Conservation (phyloP, 495 filamentous ascomycete species). For the Pyrenula aspistea region DNA sequence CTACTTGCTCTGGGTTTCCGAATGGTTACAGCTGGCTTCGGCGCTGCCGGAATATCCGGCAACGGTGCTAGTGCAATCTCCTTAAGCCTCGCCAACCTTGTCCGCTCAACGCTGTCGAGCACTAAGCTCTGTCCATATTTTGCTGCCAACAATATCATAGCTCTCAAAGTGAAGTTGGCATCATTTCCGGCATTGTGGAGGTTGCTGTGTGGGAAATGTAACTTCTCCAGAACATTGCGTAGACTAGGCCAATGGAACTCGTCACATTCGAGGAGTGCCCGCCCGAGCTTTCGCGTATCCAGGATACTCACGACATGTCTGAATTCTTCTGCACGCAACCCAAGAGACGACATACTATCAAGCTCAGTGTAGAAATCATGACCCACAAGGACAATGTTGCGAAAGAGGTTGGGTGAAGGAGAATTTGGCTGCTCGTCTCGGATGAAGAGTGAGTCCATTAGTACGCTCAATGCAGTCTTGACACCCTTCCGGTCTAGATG, state of each 20-base stretch:
- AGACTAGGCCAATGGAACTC: not conserved
- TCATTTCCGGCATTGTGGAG: not conserved
- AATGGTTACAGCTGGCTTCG: not conserved
- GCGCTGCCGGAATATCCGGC: not conserved
- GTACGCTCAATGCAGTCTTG: not conserved
- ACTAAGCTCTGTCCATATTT: not conserved
- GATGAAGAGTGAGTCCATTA: not conserved
- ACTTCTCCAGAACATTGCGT: not conserved
- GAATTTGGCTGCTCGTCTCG: not conserved
- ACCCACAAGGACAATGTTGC: not conserved
- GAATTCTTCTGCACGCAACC: not conserved
- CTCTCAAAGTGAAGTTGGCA: not conserved
- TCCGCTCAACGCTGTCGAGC: not conserved
- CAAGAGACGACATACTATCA: not conserved
- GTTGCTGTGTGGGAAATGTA: not conserved
- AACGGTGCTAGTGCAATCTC: not conserved
- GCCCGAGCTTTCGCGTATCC: not conserved
- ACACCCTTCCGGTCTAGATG: not conserved
- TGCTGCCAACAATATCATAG: not conserved
- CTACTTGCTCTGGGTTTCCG: not conserved
- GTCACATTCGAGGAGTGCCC: not conserved
- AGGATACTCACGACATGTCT: not conserved
- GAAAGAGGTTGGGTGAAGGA: not conserved
- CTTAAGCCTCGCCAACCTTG: not conserved
- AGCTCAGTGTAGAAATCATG: not conserved